Evolutionary conservation across 805 yeast genomes (phyloP).

Genomic region (Suhomyces vadensis): DNA sequence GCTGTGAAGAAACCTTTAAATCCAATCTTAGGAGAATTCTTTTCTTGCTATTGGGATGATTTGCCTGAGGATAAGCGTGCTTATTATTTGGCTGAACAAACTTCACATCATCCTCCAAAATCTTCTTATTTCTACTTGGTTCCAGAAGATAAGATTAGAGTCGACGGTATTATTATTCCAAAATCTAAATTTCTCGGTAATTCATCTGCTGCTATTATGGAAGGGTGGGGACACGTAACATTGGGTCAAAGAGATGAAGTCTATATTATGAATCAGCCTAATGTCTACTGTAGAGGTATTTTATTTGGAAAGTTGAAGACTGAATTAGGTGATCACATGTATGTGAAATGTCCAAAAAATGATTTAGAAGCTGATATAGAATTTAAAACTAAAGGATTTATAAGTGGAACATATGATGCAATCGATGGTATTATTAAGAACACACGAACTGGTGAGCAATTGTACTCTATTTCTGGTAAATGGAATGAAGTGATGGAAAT

Average conservation of each 20-base stretch:
- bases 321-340: constrained; percentile 90
- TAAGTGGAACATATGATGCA: constrained; percentile 88
- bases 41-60: constrained; percentile 89
- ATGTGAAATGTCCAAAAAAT: constrained; percentile 60
- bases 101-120: constrained; percentile 98
- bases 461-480: constrained; percentile 78
- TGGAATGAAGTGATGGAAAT: constrained; percentile 89
- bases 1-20: constrained; percentile 97
- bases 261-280: constrained; percentile 90
- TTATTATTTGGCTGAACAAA: constrained; percentile 88
- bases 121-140: constrained; percentile 87
- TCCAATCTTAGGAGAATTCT: constrained; percentile 91
- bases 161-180: constrained; percentile 88
- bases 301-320: constrained; percentile 85
- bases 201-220: constrained; percentile 97
- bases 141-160: constrained; percentile 78
- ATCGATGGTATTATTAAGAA: constrained; percentile 70
- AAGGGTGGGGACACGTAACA: constrained; percentile 74
- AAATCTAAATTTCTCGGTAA: constrained; percentile 88
- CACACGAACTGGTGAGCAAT: constrained; percentile 48
- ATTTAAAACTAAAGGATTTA: constrained; percentile 92
- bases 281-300: constrained; percentile 91
- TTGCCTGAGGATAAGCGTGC: constrained; percentile 67
- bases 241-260: constrained; percentile 67
- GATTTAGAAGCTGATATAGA: constrained; percentile 78